phyloP scores from a whole-genome alignment of 306 rosid genomes.

The Vigna unguiculata region DNA sequence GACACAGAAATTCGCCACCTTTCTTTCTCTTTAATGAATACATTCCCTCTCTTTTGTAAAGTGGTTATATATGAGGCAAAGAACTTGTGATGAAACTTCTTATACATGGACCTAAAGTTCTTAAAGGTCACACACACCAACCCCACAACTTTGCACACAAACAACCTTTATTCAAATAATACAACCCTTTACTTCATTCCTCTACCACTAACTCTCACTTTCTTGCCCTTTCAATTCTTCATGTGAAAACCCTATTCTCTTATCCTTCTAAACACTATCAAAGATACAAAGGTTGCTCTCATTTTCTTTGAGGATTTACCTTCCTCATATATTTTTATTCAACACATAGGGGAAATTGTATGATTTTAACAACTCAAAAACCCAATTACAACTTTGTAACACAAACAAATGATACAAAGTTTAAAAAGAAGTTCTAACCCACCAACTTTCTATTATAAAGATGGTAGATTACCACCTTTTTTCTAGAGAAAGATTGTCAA shows the following conservation, averaged over 20 bases:
- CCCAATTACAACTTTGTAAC: too few species aligned
- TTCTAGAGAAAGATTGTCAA: neutral
- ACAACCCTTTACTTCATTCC: slow-evolving; percentile 39
- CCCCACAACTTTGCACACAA: slow-evolving; percentile 51
- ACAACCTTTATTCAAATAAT: slow-evolving; percentile 43
- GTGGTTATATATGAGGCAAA: slow-evolving; percentile 22
- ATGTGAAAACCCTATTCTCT: slow-evolving; percentile 20
- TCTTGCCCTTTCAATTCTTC: slow-evolving; percentile 32
- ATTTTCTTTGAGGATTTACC: neutral
- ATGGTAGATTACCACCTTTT: neutral
- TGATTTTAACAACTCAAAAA: too few species aligned
- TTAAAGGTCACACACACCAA: slow-evolving; percentile 43
- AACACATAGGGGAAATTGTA: too few species aligned
- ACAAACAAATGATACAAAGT: neutral
- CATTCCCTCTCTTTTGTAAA: slow-evolving; percentile 49
- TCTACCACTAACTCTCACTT: slow-evolving; percentile 40
- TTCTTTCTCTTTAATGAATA: slow-evolving; percentile 36
- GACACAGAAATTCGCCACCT: slow-evolving; percentile 27
- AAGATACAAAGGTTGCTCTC: slow-evolving; percentile 14
- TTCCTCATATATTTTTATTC: neutral
- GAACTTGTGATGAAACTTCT: slow-evolving; percentile 49
- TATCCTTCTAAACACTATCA: neutral
- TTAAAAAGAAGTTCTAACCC: neutral
- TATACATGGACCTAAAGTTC: slow-evolving; percentile 43
- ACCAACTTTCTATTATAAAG: neutral